Percentiles rank a stretch among this genome's conserved stretches.
Evolutionary conservation across 352 stramenopile species (phyloP).

Genomic region (Phytophthora pistaciae): DNA sequence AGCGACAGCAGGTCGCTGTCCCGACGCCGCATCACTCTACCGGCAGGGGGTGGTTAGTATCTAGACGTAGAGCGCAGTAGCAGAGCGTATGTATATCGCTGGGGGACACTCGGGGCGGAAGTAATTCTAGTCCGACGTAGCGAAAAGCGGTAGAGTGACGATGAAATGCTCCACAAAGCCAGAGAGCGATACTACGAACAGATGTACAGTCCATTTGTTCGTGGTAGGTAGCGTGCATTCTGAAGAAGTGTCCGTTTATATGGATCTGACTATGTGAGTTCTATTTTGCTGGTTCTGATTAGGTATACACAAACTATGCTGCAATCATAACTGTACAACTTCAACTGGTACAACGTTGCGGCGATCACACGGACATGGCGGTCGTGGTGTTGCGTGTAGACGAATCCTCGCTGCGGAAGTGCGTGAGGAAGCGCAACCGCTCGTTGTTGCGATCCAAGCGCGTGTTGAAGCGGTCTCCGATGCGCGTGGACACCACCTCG

Average conservation of each 20-base stretch:
- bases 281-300: neutral
- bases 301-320: neutral
- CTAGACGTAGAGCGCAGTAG: neutral
- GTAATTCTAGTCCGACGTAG: slow-evolving; percentile 4
- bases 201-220: neutral
- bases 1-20: slow-evolving; percentile 38
- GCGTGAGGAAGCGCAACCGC: slow-evolving; percentile 29
- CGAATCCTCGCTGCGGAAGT: slow-evolving; percentile 36
- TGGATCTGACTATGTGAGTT: neutral
- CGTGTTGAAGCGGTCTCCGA: slow-evolving; percentile 50
- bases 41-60: neutral
- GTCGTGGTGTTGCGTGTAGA: slow-evolving; percentile 13
- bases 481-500: slow-evolving; percentile 46
- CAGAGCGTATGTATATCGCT: neutral
- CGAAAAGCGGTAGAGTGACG: neutral
- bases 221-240: neutral
- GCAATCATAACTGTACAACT: slow-evolving; percentile 9
- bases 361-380: neutral
- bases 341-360: slow-evolving; percentile 11
- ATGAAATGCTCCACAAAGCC: neutral
- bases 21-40: slow-evolving; percentile 34
- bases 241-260: neutral
- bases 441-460: slow-evolving; percentile 21
- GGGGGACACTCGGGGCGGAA: neutral
- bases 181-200: slow-evolving; percentile 1